Evolutionary conservation across 179 eudicot species (phyloP).

Genomic region (Dionaea muscipula): DNA sequence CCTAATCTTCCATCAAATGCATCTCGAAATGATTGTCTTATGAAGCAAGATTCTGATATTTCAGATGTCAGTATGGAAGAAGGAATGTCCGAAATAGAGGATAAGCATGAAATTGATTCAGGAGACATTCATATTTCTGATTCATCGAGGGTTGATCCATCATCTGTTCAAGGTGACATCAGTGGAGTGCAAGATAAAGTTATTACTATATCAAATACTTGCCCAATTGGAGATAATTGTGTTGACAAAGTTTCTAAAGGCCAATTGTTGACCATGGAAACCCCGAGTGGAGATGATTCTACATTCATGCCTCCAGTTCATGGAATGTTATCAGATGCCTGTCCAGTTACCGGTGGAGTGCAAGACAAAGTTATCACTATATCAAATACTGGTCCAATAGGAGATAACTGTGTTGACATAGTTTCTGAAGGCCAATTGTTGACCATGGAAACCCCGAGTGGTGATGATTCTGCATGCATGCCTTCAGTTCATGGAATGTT

Average conservation of each 20-base stretch:
- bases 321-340: constrained; percentile 7
- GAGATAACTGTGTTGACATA: not conserved
- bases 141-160: constrained; percentile 1
- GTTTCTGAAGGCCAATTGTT: constrained; percentile 7
- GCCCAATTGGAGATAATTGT: not conserved
- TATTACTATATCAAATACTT: not conserved
- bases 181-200: constrained; percentile 9
- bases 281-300: constrained; percentile 14
- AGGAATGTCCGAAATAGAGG: constrained; percentile 37
- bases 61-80: constrained; percentile 76
- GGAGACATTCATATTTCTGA: constrained; percentile 4
- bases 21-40: constrained; percentile 15
- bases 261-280: constrained; percentile 15
- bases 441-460: constrained; percentile 18
- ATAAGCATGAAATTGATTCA: constrained; percentile 20
- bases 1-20: constrained; percentile 4
- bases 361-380: constrained; percentile 9
- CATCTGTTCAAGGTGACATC: constrained; percentile 7
- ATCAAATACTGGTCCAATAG: not conserved
- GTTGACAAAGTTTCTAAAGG: constrained; percentile 6
- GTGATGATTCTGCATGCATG: constrained; percentile 10
- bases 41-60: constrained; percentile 31
- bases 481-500: constrained; percentile 12
- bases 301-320: constrained; percentile 9
- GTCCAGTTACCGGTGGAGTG: not conserved